These are phyloP conservation scores for Tillandsia fasciculata DNA, from an alignment of 176 grass and related monocot species.

Conservation along the genomic window DNA sequence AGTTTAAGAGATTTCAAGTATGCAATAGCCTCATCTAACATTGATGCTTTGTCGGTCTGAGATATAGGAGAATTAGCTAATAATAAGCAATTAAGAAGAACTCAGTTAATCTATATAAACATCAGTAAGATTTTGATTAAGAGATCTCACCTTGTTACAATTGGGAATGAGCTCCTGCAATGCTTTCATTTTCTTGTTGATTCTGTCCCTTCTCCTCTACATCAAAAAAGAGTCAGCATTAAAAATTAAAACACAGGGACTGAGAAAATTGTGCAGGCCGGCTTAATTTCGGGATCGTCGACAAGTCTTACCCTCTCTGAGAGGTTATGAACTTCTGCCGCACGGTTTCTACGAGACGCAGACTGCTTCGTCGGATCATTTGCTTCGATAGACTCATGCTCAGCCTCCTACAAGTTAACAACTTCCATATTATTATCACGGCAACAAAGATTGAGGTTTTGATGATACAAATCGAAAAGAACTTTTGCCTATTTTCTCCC, in stretches of 20 bases:
- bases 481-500: too few relatives aligned
- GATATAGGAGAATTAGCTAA: not conserved
- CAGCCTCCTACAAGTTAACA: constrained; percentile 33
- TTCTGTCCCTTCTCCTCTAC: constrained; percentile 94
- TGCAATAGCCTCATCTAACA: constrained; percentile 95
- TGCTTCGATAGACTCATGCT: constrained; percentile 41
- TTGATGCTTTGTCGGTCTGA: constrained; percentile 90
- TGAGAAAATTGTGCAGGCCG: not conserved
- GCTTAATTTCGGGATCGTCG: constrained; percentile 1
- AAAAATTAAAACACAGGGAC: not conserved
- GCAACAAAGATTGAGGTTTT: not conserved
- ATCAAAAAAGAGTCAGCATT: not conserved
- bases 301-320: constrained; percentile 61
- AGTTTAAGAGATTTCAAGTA: constrained; percentile 93
- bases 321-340: constrained; percentile 91
- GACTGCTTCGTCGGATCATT: constrained; percentile 39
- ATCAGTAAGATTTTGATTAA: not conserved
- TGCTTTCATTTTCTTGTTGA: constrained; percentile 96
- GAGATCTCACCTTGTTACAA: constrained; percentile 73
- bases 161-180: constrained; percentile 92
- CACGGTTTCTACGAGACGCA: constrained; percentile 52
- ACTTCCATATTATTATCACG: not conserved
- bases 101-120: not conserved
- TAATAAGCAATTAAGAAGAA: not conserved
- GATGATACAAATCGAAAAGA: too few relatives aligned